Conservation (phyloP, 2,329 filamentous ascomycete species). For the Sodiomyces alkalinus region DNA sequence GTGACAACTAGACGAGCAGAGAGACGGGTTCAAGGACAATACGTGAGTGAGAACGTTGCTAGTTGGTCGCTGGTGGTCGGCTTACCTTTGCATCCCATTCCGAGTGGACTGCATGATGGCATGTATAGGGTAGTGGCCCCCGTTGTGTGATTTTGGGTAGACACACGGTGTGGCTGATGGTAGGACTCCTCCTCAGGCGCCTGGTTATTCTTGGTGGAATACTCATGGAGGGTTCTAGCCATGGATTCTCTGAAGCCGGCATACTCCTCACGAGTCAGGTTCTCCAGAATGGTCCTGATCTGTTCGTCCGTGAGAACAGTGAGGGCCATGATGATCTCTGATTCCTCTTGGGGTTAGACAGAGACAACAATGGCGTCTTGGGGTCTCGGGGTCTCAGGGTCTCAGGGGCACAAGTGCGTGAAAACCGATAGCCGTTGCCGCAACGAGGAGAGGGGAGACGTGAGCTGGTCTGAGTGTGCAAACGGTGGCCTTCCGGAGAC, state of each 20-base stretch:
- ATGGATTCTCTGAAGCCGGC: conserved; percentile 33
- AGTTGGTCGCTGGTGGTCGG: conserved; percentile 1
- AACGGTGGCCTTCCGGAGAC: no score
- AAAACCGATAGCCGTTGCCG: no score
- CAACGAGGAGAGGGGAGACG: no score
- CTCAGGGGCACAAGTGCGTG: no score
- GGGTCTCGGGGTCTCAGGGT: background rate
- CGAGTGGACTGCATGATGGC: conserved; percentile 49
- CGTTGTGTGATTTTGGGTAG: conserved; percentile 29
- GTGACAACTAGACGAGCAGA: conserved; percentile 53
- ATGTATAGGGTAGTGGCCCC: conserved; percentile 55
- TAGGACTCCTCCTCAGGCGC: conserved; percentile 25
- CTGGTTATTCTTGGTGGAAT: conserved; percentile 41
- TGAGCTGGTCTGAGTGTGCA: no score
- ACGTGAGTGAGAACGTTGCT: no score
- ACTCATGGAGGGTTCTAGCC: conserved; percentile 40
- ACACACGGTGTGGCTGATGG: conserved; percentile 39
- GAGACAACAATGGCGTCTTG: background rate
- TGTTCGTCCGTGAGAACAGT: conserved; percentile 43
- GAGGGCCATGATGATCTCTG: conserved; percentile 42
- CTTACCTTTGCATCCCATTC: conserved; percentile 53
- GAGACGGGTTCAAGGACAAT: no score
- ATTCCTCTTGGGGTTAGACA: no score
- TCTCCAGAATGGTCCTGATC: conserved; percentile 37
- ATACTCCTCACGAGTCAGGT: conserved; percentile 35